Percentiles rank a stretch among this genome's conserved stretches.
These are phyloP conservation scores for Fistulifera pelliculosa DNA, from an alignment of 108 stramenopile genomes.

Conservation along the genomic window DNA sequence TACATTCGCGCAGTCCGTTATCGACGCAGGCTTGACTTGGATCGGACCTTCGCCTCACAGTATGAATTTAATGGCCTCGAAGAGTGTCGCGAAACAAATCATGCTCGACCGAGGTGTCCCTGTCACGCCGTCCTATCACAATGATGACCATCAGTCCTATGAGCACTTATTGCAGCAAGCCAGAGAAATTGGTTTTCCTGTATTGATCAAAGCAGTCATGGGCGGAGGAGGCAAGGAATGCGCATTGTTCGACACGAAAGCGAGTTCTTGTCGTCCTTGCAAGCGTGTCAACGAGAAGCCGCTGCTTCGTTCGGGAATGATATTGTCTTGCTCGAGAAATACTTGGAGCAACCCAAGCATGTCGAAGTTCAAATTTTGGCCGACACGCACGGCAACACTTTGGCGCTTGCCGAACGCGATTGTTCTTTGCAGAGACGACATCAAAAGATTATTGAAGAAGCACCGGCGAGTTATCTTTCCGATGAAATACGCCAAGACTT, in stretches of 20 bases:
- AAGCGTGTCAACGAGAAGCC: constrained; percentile 88
- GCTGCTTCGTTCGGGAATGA: constrained; percentile 85
- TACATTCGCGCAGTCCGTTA: constrained; percentile 44
- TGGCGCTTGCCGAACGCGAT: constrained; percentile 88
- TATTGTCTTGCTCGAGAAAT: constrained; percentile 94
- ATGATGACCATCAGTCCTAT: constrained; percentile 28
- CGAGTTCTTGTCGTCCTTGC: constrained; percentile 52
- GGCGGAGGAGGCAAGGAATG: constrained; percentile 99
- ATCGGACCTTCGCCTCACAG: constrained; percentile 84
- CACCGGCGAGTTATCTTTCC: constrained; percentile 62
- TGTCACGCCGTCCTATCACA: constrained; percentile 90
- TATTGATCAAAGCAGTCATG: constrained; percentile 96
- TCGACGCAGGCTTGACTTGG: constrained; percentile 44
- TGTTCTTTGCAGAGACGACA: constrained; percentile 94
- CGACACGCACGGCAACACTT: constrained; percentile 44
- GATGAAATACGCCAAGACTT: constrained; percentile 68
- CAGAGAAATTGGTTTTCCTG: constrained; percentile 90
- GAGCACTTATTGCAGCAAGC: constrained; percentile 61
- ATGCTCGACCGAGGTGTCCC: constrained; percentile 83
- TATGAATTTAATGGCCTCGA: constrained; percentile 83
- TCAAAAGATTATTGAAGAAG: constrained; percentile 98
- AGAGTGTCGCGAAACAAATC: constrained; percentile 62
- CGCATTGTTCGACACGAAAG: constrained; percentile 80
- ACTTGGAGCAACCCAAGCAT: constrained; percentile 93
- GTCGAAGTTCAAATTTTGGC: constrained; percentile 96